phyloP scores from a whole-genome alignment of 805 yeast species.

The Schwanniomyces sp. region DNA sequence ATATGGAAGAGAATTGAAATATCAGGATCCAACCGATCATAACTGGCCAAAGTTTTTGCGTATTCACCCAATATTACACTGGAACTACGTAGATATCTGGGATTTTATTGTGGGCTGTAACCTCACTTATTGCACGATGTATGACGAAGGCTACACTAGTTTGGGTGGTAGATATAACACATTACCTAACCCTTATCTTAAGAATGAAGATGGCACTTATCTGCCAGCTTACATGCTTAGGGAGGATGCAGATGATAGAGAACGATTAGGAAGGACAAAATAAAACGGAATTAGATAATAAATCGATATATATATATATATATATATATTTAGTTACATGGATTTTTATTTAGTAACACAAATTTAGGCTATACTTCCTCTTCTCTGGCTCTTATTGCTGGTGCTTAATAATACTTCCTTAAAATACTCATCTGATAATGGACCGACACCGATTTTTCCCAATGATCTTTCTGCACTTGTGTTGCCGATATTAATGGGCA shows the following conservation, averaged over 20 bases:
- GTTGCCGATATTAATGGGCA: slow-evolving; percentile 40
- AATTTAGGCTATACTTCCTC: slow-evolving; percentile 10
- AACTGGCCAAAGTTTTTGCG: slow-evolving; percentile 90
- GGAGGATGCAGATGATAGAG: slow-evolving; percentile 63
- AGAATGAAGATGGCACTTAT: slow-evolving; percentile 23
- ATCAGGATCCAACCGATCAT: slow-evolving; percentile 76
- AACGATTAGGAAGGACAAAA: slow-evolving; percentile 33
- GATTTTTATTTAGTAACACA: neutral
- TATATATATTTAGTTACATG: slow-evolving; percentile 1
- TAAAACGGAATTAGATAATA: slow-evolving; percentile 4
- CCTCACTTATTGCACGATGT: slow-evolving; percentile 72
- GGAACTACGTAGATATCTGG: slow-evolving; percentile 89
- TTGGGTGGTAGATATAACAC: slow-evolving; percentile 80
- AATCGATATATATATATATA: slow-evolving; percentile 1
- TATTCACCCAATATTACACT: slow-evolving; percentile 84
- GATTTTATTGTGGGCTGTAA: slow-evolving; percentile 60
- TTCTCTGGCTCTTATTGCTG: slow-evolving; percentile 20
- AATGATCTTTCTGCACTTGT: slow-evolving; percentile 81
- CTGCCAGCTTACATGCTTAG: slow-evolving; percentile 58
- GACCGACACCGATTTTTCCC: slow-evolving; percentile 81
- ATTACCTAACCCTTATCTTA: slow-evolving; percentile 61
- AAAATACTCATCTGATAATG: slow-evolving; percentile 51
- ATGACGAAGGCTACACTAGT: slow-evolving; percentile 85
- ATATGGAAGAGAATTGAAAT: slow-evolving; percentile 57
- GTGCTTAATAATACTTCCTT: slow-evolving; percentile 21